Conservation (phyloP, 2,329 filamentous ascomycete genomes). For the Fonsecaea nubica region DNA sequence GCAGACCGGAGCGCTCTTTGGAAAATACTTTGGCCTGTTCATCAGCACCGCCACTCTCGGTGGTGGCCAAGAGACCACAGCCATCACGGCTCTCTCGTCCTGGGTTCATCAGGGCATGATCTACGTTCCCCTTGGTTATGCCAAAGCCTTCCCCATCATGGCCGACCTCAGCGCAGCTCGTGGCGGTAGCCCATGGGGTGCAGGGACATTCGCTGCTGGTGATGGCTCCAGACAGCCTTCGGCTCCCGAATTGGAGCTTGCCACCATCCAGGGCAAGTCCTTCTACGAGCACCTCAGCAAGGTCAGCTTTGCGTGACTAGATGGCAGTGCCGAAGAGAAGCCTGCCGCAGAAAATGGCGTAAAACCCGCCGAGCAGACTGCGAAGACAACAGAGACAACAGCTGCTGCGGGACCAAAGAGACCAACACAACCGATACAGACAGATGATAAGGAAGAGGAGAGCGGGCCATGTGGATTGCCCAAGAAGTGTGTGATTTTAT, state of each 20-base stretch:
- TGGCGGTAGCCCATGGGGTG: conserved; percentile 90
- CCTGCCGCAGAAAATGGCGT: conserved; percentile 42
- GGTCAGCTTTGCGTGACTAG: conserved; percentile 76
- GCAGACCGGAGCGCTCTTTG: conserved; percentile 75
- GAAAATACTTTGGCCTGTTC: conserved; percentile 92
- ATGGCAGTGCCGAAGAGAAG: conserved; percentile 59
- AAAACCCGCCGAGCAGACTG: conserved; percentile 36
- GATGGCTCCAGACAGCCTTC: conserved; percentile 87
- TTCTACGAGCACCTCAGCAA: conserved; percentile 82
- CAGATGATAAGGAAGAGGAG: conserved; percentile 58
- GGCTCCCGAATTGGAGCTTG: conserved; percentile 76
- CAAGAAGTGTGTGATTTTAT: conserved; percentile 73
- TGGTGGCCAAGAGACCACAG: conserved; percentile 92
- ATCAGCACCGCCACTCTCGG: conserved; percentile 82
- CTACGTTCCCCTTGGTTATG: conserved; percentile 95
- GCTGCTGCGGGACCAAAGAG: conserved; percentile 40
- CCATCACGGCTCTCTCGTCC: conserved; percentile 80
- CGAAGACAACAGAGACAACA: conserved; percentile 36
- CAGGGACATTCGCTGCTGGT: conserved; percentile 79
- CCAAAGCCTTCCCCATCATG: conserved; percentile 74
- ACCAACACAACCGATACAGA: conserved; percentile 42
- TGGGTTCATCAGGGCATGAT: conserved; percentile 92
- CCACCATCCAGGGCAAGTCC: conserved; percentile 78
- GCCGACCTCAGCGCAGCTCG: conserved; percentile 78
- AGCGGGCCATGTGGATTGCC: conserved; percentile 77